Evolutionary conservation across 768 basidiomycete genomes (phyloP), one percentile per base, ranked within the genome.

Genomic region (Mycena maculata): DNA sequence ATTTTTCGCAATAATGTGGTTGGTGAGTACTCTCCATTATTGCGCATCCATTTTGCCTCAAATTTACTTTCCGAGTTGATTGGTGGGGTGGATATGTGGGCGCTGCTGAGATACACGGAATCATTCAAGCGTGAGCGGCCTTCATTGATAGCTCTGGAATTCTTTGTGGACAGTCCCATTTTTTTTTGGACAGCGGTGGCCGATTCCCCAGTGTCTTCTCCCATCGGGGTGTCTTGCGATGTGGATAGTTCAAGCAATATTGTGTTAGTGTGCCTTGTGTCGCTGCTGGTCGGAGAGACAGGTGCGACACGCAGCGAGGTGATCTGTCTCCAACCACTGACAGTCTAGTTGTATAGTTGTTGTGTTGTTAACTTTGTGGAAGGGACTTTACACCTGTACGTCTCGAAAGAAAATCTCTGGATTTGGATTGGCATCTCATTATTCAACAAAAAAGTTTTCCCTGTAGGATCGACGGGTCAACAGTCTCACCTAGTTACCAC

Each of bases 341-440:
- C 11, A 23, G 9, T 8, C 33, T 12, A 0, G 11, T 27, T 27
- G 41, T 15, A 1, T 38, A 67, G 66, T 58, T 8, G 50, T 63
- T 18, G 66, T 62, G 6, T 12, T 47, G 18, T 52, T 67, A 13
- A 67, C 66, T 15, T 22, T 67, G 11, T 58, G 66, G 60, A 57
- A 67, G 30, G 60, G 20, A n/a, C 12, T 60, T 9, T 44, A 28
- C 2, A 47, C 33, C 2, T 58, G 60, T 52, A 52, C 0, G 47
- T 33, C 52, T 45, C 33, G n/a, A 12, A 23, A 36, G 6, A 13
- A 16, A 11, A 13, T 36, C n/a, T n/a, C n/a, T n/a, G n/a, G n/a
- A n/a, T 49, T 39, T 27, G n/a, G 1, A n/a, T 4, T 56, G 15
- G 2, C 18, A 3, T 10, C 23, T 50, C n/a, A 6, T 5, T 11